A percentile compares a stretch with the other conserved stretches of the same genome.
Evolutionary conservation across 495 filamentous ascomycete species (phyloP).

Genomic region (Penicillium egyptiacum): DNA sequence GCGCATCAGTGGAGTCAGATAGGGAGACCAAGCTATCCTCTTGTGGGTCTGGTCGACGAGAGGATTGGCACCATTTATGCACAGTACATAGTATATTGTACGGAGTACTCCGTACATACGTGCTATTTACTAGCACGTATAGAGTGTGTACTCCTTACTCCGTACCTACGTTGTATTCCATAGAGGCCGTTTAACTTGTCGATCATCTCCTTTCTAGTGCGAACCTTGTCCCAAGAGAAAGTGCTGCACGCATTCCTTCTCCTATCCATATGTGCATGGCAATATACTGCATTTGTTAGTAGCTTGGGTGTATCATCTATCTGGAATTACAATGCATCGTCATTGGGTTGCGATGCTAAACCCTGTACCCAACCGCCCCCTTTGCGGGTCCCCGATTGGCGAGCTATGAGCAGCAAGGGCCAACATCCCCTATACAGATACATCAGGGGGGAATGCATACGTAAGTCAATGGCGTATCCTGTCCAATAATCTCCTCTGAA

Average conservation of each 20-base stretch:
- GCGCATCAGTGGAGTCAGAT: conserved; percentile 6
- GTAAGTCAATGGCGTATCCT: conserved; percentile 12
- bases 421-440: conserved; percentile 14
- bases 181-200: conserved; percentile 24
- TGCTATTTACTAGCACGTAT: too few species aligned
- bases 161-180: neutral
- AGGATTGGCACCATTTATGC: conserved; percentile 22
- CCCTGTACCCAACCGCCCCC: conserved; percentile 11
- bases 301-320: conserved; percentile 17
- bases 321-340: conserved; percentile 9
- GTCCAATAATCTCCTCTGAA: conserved; percentile 9
- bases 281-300: neutral
- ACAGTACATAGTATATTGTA: conserved; percentile 1
- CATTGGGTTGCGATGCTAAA: conserved; percentile 14
- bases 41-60: conserved; percentile 27
- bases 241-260: conserved; percentile 21
- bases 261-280: conserved; percentile 15
- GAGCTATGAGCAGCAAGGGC: conserved; percentile 14
- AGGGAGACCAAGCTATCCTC: neutral
- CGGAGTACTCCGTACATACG: too few species aligned
- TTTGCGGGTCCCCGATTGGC: conserved; percentile 9
- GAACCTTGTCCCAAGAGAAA: conserved; percentile 20
- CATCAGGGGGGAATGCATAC: conserved; percentile 11
- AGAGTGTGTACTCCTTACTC: neutral
- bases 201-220: conserved; percentile 28